These are phyloP conservation scores for Alternaria longipes DNA, from an alignment of 2,329 filamentous ascomycete species.

Conservation along the genomic window DNA sequence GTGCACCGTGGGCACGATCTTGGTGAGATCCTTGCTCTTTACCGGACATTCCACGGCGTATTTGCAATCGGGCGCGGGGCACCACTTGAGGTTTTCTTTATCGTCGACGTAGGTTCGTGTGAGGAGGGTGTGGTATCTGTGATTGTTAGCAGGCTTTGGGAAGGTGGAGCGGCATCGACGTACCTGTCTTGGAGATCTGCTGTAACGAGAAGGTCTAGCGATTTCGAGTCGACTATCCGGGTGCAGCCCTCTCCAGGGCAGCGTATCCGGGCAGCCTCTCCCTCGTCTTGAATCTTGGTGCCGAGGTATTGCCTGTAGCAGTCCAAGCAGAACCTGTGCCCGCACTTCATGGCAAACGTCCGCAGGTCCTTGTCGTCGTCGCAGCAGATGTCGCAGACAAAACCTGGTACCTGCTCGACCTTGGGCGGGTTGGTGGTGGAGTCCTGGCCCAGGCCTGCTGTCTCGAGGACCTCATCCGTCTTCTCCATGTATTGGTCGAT, in stretches of 20 bases:
- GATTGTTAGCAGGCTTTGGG: constrained; percentile 20
- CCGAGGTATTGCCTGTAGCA: constrained; percentile 92
- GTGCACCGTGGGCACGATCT: constrained; percentile 87
- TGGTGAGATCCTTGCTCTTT: constrained; percentile 85
- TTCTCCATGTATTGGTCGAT: constrained; percentile 97
- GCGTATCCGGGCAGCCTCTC: constrained; percentile 92
- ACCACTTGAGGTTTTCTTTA: constrained; percentile 96
- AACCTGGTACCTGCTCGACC: constrained; percentile 76
- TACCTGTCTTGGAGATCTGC: constrained; percentile 65
- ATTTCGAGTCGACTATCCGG: constrained; percentile 89
- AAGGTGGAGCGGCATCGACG: constrained; percentile 21
- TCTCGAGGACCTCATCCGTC: constrained; percentile 79
- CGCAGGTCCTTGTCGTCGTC: constrained; percentile 81
- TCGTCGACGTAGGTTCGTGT: constrained; percentile 97
- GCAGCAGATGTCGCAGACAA: constrained; percentile 95
- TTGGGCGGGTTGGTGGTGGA: constrained; percentile 63
- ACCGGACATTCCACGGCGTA: constrained; percentile 90
- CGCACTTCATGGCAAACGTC: constrained; percentile 94
- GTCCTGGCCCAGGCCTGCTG: constrained; percentile 76
- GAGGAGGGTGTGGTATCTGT: constrained; percentile 82
- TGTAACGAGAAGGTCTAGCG: constrained; percentile 77
- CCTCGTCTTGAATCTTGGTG: constrained; percentile 95
- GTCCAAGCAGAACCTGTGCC: constrained; percentile 89
- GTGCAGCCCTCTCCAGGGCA: constrained; percentile 89
- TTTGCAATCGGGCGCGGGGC: constrained; percentile 94